phyloP scores from a whole-genome alignment of 2,329 filamentous ascomycete genomes.

The Sporothrix schenckii region DNA sequence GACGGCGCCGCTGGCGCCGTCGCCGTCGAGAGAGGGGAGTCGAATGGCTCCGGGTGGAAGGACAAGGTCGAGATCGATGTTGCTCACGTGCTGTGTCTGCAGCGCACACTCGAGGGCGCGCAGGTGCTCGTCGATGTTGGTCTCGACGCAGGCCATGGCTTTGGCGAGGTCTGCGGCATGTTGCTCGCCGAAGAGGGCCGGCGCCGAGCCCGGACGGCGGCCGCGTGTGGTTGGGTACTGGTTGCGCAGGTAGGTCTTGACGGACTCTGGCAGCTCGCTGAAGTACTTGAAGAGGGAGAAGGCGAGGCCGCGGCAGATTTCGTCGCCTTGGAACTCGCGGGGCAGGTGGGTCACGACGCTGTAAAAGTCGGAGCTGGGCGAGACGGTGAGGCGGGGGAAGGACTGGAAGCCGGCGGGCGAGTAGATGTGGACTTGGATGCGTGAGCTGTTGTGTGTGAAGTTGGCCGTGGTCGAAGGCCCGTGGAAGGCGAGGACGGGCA shows the following conservation, averaged over 20 bases:
- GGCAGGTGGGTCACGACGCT: conserved; percentile 86
- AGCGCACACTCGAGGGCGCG: conserved; percentile 73
- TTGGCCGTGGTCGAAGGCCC: conserved; percentile 88
- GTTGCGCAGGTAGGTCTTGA: conserved; percentile 71
- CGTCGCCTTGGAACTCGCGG: conserved; percentile 92
- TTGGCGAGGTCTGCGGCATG: conserved; percentile 90
- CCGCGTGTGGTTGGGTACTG: conserved; percentile 57
- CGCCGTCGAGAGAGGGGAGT: conserved; percentile 51
- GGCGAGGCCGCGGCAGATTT: conserved; percentile 85
- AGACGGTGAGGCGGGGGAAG: conserved; percentile 88
- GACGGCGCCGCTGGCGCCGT: conserved; percentile 43
- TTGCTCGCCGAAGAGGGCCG: conserved; percentile 80
- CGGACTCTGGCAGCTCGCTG: conserved; percentile 74
- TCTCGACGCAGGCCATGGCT: conserved; percentile 80
- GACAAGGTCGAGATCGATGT: conserved; percentile 85
- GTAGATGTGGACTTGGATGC: conserved; percentile 92
- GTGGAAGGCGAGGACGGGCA: conserved; percentile 87
- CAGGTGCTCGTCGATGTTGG: conserved; percentile 71
- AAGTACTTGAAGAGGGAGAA: conserved; percentile 96
- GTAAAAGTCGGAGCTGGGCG: conserved; percentile 89
- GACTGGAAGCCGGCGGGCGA: conserved; percentile 85
- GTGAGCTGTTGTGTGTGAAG: conserved; percentile 82
- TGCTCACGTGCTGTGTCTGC: conserved; percentile 78
- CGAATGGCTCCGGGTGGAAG: conserved; percentile 74
- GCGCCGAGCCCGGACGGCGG: conserved; percentile 64